Evolutionary conservation across 1,284 basidiomycete species (phyloP), one percentile per base, ranked within the genome.

Genomic region (Cutaneotrichosporon sp.): DNA sequence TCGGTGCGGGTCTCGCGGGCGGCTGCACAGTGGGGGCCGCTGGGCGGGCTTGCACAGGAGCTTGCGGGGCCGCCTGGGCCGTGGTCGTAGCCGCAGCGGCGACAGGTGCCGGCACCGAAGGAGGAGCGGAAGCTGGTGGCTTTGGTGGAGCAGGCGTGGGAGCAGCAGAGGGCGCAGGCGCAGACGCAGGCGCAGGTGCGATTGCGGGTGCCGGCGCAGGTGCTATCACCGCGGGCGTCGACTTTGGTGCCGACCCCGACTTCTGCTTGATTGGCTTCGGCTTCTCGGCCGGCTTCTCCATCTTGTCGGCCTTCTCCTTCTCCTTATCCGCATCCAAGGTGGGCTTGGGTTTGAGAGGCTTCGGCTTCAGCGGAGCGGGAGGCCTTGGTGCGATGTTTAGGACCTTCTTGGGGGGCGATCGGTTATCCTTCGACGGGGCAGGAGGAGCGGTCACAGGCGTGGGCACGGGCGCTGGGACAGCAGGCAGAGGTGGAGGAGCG

Each of bases 371-470:
- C 16, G 5, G 24, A 24, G 13, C 25, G 4, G 59, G 31, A 4
- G 54, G 22, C 14, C 29, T 24, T 6, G 47, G 34, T 14, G 59
- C 47, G 14, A 38, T 36, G 33, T 53, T 34, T 14, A 50, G 20
- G 14, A 53, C 51, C 34, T 31, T 43, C 38, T 45, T 55, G 16
- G 54, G 54, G 14, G 54, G 54, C 25, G 38, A 55, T 2, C 38
- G 33, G 25, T 38, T 29, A 24, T 38, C 59, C 20, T 64, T 33
- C 6, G 22, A 34, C 6, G 56, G 14, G 4, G 1, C 64, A 38
- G 25, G 62, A 56, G 51, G 43, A 3, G 33, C 56, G n/a, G n/a
- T n/a, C n/a, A n/a, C n/a, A 18, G 62, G 33, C 9, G 51, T 16
- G 29, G 38, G 14, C n/a, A 24, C 33, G 16, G 59, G 54, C 11